A percentile compares a stretch with the other conserved stretches of the same genome.
phyloP scores from a whole-genome alignment of 257 asterid genomes.

The Linderniella brevidens region DNA sequence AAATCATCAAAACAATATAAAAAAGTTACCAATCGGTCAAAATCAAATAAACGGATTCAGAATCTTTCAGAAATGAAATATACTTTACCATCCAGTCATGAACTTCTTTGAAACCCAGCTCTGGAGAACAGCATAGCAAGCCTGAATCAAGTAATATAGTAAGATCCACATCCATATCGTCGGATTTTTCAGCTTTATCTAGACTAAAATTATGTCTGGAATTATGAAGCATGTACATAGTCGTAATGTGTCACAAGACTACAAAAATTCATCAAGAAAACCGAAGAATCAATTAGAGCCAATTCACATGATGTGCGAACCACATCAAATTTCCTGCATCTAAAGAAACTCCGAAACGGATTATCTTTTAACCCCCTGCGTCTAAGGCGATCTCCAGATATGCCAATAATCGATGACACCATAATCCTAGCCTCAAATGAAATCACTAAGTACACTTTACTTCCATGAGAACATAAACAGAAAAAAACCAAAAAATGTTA shows the following conservation, averaged over 20 bases:
- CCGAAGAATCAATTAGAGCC: not conserved
- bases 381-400: no score
- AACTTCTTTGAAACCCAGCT: conserved; percentile 98
- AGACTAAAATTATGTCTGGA: not conserved
- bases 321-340: no score
- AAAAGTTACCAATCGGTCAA: conserved; percentile 3
- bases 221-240: no score
- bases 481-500: no score
- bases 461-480: no score
- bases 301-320: not conserved
- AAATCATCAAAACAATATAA: conserved; percentile 11
- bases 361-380: no score
- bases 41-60: not conserved
- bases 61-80: conserved; percentile 7
- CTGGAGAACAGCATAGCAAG: conserved; percentile 94
- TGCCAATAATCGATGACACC: no score
- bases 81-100: conserved; percentile 92
- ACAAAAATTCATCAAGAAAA: not conserved
- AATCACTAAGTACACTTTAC: no score
- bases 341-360: no score
- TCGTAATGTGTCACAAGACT: not conserved
- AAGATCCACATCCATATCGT: conserved; percentile 13
- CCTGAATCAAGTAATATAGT: conserved; percentile 26
- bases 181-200: not conserved
- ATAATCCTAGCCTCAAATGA: no score